Evolutionary conservation across 106 monocot species (phyloP), one percentile per base, ranked within the genome.

Genomic region (Triglochin maritima): DNA sequence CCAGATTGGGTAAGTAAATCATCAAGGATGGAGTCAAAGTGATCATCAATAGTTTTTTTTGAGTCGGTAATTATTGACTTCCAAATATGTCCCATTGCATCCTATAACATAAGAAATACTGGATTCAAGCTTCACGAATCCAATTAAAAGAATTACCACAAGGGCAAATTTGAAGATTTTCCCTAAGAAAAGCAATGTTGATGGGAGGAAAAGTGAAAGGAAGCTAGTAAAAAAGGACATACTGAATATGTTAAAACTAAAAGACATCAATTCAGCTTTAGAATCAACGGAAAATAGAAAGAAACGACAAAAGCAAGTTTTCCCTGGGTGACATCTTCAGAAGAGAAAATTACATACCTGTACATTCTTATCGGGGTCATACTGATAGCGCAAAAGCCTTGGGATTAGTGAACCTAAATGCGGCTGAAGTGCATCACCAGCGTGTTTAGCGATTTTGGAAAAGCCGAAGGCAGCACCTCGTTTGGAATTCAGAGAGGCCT

Each of bases 381-480:
- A 92, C 57, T 92, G 98, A 71, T 91, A 92, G 16, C 98, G 85
- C 15, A 98, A 72, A 71, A 98, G 92, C 63, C 84, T 86, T 59
- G 98, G 98, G 58, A 98, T 78, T 70, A 98, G 78, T 59, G 76
- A 62, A 45, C 50, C 74, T 60, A 98, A 62, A 79, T 98, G 82
- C 58, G 98, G 98, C 59, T 84, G 76, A 73, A 98, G 88, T 50
- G 77, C 88, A 66, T 98, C 98, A 43, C 98, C 91, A 66, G 98
- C 98, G 64, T 78, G 98, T 74, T 98, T 98, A 64, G 98, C 98
- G 56, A 98, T 98, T 73, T 89, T 98, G 6, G 98, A 92, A 81
- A 98, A 91, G 17, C 98, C 91, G 82, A 88, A 98, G 44, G 98
- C 98, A 72, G 98, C 98, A 47, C 98, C 98, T 57, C 98, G 81